Percentiles rank a stretch among this genome's conserved stretches.
Conservation (phyloP, 495 filamentous ascomycete genomes). For the Xylaria sp. region DNA sequence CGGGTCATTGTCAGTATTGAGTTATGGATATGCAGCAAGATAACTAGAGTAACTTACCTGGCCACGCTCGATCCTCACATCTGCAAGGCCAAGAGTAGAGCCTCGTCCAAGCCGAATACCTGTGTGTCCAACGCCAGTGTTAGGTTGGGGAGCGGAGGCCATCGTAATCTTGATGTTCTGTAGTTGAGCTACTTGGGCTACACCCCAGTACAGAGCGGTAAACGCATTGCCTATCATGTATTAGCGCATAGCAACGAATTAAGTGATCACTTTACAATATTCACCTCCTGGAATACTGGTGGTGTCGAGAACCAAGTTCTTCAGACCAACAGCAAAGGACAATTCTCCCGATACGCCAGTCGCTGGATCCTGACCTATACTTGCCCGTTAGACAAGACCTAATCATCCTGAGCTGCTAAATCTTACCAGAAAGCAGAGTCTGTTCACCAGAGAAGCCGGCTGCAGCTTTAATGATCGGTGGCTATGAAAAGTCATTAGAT, state of each 20-base stretch:
- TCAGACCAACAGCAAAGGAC: conserved; percentile 68
- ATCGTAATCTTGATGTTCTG: conserved; percentile 76
- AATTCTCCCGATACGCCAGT: conserved; percentile 40
- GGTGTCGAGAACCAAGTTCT: conserved; percentile 73
- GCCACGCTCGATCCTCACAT: conserved; percentile 48
- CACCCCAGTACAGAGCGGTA: conserved; percentile 74
- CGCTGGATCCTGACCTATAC: conserved; percentile 32
- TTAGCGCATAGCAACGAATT: conserved; percentile 11
- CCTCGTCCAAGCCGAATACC: conserved; percentile 69
- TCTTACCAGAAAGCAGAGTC: conserved; percentile 38
- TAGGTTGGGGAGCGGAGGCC: conserved; percentile 41
- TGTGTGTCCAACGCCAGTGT: conserved; percentile 60
- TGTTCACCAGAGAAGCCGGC: conserved; percentile 47
- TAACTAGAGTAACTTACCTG: conserved; percentile 35
- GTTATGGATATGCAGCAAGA: too few species aligned
- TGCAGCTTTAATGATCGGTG: conserved; percentile 67
- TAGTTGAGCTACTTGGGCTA: conserved; percentile 68
- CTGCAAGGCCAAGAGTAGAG: conserved; percentile 46
- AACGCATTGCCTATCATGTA: conserved; percentile 43
- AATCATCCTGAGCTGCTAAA: conserved; percentile 40
- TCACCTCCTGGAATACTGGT: conserved; percentile 58
- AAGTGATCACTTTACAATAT: not conserved
- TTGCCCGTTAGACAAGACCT: conserved; percentile 45
- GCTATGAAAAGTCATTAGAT: conserved; percentile 29
- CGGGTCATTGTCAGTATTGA: too few species aligned